These are phyloP conservation scores for Epichloe coenophiala DNA, from an alignment of 2,329 filamentous ascomycete species.

Conservation along the genomic window DNA sequence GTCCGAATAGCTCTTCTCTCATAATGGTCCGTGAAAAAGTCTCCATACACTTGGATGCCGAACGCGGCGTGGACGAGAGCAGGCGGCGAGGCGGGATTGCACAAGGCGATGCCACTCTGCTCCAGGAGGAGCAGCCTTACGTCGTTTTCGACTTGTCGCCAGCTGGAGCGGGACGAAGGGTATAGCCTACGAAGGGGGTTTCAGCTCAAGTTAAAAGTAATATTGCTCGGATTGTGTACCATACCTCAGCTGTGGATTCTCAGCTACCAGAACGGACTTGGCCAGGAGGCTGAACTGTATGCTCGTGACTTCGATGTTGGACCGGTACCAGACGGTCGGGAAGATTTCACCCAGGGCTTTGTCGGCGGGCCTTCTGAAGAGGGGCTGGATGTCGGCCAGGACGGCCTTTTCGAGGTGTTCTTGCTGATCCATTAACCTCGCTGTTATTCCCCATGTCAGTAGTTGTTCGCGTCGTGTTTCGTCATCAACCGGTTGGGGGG, in stretches of 20 bases:
- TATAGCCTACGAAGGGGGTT: background rate
- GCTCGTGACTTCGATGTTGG: slow-evolving; percentile 26
- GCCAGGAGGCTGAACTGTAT: slow-evolving; percentile 26
- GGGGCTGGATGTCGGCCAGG: slow-evolving; percentile 19
- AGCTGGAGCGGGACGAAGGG: slow-evolving; percentile 16
- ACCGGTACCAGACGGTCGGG: slow-evolving; percentile 25
- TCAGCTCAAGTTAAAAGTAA: too few relatives aligned
- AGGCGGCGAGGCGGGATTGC: slow-evolving; percentile 23
- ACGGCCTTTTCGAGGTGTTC: slow-evolving; percentile 21
- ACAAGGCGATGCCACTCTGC: slow-evolving; percentile 26
- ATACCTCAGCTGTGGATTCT: slow-evolving; percentile 24
- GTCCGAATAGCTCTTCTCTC: slow-evolving; percentile 23
- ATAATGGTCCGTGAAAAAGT: slow-evolving; percentile 27
- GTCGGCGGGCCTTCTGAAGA: slow-evolving; percentile 20
- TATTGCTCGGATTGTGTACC: background rate
- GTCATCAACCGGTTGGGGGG: too few relatives aligned
- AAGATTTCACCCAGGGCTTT: slow-evolving; percentile 25
- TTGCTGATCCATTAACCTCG: slow-evolving; percentile 23
- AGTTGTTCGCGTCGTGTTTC: background rate
- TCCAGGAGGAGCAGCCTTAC: slow-evolving; percentile 24
- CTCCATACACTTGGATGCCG: slow-evolving; percentile 27
- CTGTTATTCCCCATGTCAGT: slow-evolving; percentile 8
- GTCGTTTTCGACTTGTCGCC: slow-evolving; percentile 24
- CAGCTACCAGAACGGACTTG: slow-evolving; percentile 25
- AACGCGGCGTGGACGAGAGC: slow-evolving; percentile 26